phyloP scores from a whole-genome alignment of 2,329 filamentous ascomycete genomes.

The Parascedosporium putredinis region DNA sequence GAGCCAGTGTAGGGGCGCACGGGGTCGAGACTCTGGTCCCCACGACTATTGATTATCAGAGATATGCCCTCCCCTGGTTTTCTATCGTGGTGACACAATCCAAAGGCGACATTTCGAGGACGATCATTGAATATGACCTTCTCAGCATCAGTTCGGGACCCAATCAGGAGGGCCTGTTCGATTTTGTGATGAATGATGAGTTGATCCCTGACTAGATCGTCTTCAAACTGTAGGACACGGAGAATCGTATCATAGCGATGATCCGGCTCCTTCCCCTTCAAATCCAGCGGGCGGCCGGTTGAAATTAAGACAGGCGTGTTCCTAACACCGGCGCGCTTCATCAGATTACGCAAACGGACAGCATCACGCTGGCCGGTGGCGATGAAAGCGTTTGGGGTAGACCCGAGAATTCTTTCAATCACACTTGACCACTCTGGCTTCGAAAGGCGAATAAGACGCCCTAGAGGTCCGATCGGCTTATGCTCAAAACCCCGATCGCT shows the following conservation, averaged over 20 bases:
- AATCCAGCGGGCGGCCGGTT: constrained; percentile 43
- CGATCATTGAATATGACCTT: constrained; percentile 54
- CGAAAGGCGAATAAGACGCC: constrained; percentile 62
- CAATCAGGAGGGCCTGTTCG: constrained; percentile 74
- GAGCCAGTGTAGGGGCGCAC: constrained; percentile 36
- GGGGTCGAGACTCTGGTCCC: constrained; percentile 30
- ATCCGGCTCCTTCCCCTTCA: constrained; percentile 63
- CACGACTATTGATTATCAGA: constrained; percentile 40
- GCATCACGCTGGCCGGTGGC: constrained; percentile 71
- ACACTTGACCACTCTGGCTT: constrained; percentile 77
- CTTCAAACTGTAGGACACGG: constrained; percentile 70
- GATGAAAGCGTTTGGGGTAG: constrained; percentile 63
- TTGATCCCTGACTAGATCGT: constrained; percentile 66
- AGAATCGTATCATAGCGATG: constrained; percentile 64
- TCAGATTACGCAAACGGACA: constrained; percentile 52
- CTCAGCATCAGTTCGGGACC: constrained; percentile 55
- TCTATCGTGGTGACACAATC: constrained; percentile 57
- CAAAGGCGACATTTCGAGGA: constrained; percentile 61
- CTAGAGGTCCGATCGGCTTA: constrained; percentile 76
- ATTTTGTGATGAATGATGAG: constrained; percentile 74
- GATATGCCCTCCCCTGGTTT: constrained; percentile 40
- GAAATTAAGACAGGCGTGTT: constrained; percentile 54
- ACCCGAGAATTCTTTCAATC: constrained; percentile 68
- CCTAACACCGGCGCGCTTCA: constrained; percentile 43
- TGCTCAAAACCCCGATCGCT: constrained; percentile 57